Percentiles rank a stretch among this genome's conserved stretches.
These are phyloP conservation scores for Aureobasidium lini DNA, from an alignment of 2,329 filamentous ascomycete species.

Conservation along the genomic window DNA sequence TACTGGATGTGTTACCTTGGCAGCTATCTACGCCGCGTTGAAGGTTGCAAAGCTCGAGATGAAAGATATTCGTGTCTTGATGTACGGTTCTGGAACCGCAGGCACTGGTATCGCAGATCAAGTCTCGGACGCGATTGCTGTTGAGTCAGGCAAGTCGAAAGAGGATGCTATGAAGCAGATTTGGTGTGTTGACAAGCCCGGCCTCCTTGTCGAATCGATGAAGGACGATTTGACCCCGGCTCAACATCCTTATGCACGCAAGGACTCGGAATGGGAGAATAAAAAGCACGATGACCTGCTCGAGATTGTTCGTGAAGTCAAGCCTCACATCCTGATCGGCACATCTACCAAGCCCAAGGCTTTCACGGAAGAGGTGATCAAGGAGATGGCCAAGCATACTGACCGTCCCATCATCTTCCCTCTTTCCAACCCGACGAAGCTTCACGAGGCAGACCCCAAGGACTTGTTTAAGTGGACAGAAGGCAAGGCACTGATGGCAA, in stretches of 20 bases:
- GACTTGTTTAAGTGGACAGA: conserved; percentile 74
- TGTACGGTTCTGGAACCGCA: conserved; percentile 76
- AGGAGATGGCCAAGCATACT: conserved; percentile 67
- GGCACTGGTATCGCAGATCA: conserved; percentile 83
- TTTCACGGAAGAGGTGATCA: conserved; percentile 67
- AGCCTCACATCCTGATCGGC: conserved; percentile 75
- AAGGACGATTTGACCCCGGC: conserved; percentile 56
- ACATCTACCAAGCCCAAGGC: conserved; percentile 71
- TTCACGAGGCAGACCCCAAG: conserved; percentile 73
- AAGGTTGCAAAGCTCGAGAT: conserved; percentile 61
- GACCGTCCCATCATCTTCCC: conserved; percentile 80
- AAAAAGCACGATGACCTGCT: conserved; percentile 53
- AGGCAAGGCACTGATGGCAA: conserved; percentile 71
- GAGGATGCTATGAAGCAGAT: conserved; percentile 75
- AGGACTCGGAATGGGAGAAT: conserved; percentile 55
- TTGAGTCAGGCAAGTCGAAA: conserved; percentile 57
- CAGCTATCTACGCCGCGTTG: conserved; percentile 69
- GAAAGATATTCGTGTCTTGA: conserved; percentile 60
- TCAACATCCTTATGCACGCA: conserved; percentile 60
- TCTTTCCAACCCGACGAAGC: conserved; percentile 73
- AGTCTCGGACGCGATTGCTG: conserved; percentile 68
- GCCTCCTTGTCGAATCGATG: conserved; percentile 60
- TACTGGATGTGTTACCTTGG: conserved; percentile 79
- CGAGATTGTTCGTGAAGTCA: conserved; percentile 60
- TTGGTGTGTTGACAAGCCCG: conserved; percentile 77